Conservation (phyloP, 2,329 filamentous ascomycete species). For the Exophiala sideris region DNA sequence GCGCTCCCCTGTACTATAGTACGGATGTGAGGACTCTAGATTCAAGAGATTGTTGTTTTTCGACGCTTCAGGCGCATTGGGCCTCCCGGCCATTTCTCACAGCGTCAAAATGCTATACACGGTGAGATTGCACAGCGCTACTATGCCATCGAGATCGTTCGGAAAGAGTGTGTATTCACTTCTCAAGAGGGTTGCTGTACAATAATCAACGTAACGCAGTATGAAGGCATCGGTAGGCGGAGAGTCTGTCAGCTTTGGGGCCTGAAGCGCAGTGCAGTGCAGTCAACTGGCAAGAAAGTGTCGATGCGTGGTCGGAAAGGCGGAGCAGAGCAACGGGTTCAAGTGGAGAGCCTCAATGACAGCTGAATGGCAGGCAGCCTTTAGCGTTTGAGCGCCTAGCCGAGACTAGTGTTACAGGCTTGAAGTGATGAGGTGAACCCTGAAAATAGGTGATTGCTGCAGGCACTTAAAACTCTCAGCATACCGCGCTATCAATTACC, state of each 20-base stretch:
- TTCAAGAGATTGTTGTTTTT: conserved; percentile 43
- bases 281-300: too few relatives aligned
- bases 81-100: conserved; percentile 25
- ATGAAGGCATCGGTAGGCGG: too few relatives aligned
- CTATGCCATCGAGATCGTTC: conserved; percentile 6
- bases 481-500: neutral
- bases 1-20: conserved; percentile 71
- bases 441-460: neutral
- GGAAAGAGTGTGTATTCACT: neutral
- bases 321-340: conserved; percentile 5
- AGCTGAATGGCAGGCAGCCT: too few relatives aligned
- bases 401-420: conserved; percentile 12
- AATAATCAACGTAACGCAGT: too few relatives aligned
- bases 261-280: neutral
- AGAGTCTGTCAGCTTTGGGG: conserved; percentile 11
- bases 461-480: too few relatives aligned
- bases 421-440: neutral
- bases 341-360: neutral
- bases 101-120: conserved; percentile 12
- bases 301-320: conserved; percentile 12
- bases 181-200: neutral
- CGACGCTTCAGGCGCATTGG: conserved; percentile 22
- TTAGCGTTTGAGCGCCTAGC: too few relatives aligned
- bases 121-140: conserved; percentile 7
- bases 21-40: conserved; percentile 39